Percentiles rank a stretch among this genome's conserved stretches.
Evolutionary conservation across 129 eudicot genomes (phyloP).

Genomic region (Arctium minus): DNA sequence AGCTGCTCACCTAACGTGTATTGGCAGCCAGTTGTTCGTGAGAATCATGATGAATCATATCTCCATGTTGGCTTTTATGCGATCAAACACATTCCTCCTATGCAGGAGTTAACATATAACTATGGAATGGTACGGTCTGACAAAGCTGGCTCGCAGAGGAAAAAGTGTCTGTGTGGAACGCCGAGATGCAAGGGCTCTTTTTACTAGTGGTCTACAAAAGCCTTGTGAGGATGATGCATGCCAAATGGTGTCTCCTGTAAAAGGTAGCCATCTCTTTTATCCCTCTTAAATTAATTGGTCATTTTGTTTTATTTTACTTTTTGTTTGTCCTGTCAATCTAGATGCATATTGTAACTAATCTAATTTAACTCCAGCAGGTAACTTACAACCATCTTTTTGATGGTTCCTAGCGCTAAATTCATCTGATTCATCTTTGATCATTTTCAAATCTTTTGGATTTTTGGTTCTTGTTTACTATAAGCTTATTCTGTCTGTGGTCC

Average conservation of each 20-base stretch:
- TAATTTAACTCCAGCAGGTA: not conserved
- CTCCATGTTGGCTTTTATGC: slow-evolving; percentile 82
- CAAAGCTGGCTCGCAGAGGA: slow-evolving; percentile 46
- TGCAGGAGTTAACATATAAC: slow-evolving; percentile 84
- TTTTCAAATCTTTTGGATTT: not conserved
- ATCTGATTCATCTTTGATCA: not conserved
- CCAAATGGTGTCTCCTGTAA: slow-evolving; percentile 3
- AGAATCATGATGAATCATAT: slow-evolving; percentile 45
- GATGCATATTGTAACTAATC: not conserved
- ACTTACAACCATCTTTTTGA: not conserved
- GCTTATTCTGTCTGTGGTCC: not conserved
- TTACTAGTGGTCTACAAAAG: slow-evolving; percentile 34
- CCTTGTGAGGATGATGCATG: slow-evolving; percentile 13
- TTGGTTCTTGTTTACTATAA: not conserved
- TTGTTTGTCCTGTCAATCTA: not conserved
- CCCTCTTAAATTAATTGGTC: not conserved
- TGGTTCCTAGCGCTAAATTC: not conserved
- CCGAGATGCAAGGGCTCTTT: slow-evolving; percentile 68
- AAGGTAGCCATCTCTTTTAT: slow-evolving; percentile 9
- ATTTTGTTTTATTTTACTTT: not conserved
- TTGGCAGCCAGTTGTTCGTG: slow-evolving; percentile 85
- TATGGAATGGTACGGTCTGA: slow-evolving; percentile 60
- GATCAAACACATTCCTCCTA: slow-evolving; percentile 77
- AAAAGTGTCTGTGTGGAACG: slow-evolving; percentile 79
- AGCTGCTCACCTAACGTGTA: slow-evolving; percentile 82